A percentile compares a stretch with the other conserved stretches of the same genome.
Evolutionary conservation across 306 rosid species (phyloP).

Genomic region (Carpinus viminea): DNA sequence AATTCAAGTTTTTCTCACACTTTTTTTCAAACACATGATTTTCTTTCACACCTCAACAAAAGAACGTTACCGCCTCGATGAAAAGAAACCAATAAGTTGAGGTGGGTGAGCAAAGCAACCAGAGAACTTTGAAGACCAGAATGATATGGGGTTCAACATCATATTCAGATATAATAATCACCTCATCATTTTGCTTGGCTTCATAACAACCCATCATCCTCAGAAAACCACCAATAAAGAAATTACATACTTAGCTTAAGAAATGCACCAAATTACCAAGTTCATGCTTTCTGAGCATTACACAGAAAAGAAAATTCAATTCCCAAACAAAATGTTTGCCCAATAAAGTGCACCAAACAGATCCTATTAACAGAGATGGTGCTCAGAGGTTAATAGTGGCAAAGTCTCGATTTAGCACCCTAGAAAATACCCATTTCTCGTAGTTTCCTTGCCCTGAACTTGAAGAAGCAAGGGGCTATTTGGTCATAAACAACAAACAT

Average conservation of each 20-base stretch:
- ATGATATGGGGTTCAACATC: too few relatives aligned
- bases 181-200: slow-evolving; percentile 30
- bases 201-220: not conserved
- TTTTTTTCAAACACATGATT: too few relatives aligned
- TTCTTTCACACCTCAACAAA: too few relatives aligned
- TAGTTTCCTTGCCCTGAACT: slow-evolving; percentile 42
- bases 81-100: too few relatives aligned
- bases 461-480: slow-evolving; percentile 48
- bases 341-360: not conserved
- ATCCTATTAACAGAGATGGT: not conserved
- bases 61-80: too few relatives aligned
- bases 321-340: not conserved
- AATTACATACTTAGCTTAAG: not conserved
- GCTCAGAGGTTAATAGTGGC: slow-evolving; percentile 17
- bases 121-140: too few relatives aligned
- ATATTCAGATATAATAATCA: slow-evolving; percentile 30
- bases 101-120: too few relatives aligned
- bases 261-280: too few relatives aligned
- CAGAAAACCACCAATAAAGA: not conserved
- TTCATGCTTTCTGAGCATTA: not conserved
- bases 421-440: slow-evolving; percentile 33
- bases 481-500: slow-evolving; percentile 25
- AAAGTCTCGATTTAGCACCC: slow-evolving; percentile 44
- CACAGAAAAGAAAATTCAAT: not conserved
- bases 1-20: too few relatives aligned